These are phyloP conservation scores for Penicillium tannophilum DNA, from an alignment of 495 filamentous ascomycete genomes.

Conservation along the genomic window DNA sequence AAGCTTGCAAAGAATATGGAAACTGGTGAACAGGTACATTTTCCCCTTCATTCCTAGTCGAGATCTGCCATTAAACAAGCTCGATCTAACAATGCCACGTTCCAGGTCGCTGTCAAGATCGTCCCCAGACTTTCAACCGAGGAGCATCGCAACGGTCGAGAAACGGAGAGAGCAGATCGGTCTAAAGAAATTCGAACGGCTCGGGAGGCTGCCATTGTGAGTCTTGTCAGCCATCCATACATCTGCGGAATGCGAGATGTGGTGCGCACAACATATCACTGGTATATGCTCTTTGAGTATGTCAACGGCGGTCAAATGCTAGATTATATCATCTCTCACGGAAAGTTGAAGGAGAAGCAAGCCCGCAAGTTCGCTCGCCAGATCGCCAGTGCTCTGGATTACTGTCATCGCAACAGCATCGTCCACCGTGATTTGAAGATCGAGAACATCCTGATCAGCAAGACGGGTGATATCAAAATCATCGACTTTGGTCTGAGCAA, in stretches of 20 bases:
- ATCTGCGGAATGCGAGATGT: constrained; percentile 97
- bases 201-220: constrained; percentile 95
- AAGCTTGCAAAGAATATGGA: constrained; percentile 83
- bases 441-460: constrained; percentile 99
- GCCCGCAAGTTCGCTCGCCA: constrained; percentile 96
- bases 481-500: constrained; percentile 99
- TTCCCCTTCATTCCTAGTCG: background rate
- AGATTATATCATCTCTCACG: constrained; percentile 99
- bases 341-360: constrained; percentile 96
- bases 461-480: constrained; percentile 99
- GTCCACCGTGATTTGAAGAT: constrained; percentile 98
- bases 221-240: constrained; percentile 90
- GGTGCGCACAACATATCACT: constrained; percentile 93
- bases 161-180: constrained; percentile 84
- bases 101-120: constrained; percentile 94
- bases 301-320: constrained; percentile 99
- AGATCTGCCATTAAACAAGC: background rate
- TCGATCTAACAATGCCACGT: constrained; percentile 5
- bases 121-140: constrained; percentile 88
- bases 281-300: constrained; percentile 99
- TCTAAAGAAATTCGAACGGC: constrained; percentile 98
- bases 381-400: constrained; percentile 97
- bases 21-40: constrained; percentile 74
- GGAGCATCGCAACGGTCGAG: constrained; percentile 76
- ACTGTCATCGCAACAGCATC: constrained; percentile 98